Percentiles rank a stretch among this genome's conserved stretches.
phyloP scores from a whole-genome alignment of 2,329 filamentous ascomycete species.

The Ophiostoma australiae region DNA sequence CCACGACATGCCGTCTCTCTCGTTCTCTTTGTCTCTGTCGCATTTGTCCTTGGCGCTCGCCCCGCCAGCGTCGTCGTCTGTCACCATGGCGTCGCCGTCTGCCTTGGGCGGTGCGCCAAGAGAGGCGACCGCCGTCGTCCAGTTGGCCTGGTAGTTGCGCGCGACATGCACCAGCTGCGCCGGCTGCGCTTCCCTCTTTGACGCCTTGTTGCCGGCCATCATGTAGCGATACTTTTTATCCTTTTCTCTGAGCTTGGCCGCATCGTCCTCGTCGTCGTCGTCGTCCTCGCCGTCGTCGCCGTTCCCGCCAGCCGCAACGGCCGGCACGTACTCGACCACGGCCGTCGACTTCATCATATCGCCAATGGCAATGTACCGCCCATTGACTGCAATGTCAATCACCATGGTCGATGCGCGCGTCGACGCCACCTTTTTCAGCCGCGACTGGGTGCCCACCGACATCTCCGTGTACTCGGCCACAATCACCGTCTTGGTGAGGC shows the following conservation, averaged over 20 bases:
- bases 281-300: not conserved
- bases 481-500: constrained; percentile 79
- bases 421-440: constrained; percentile 6
- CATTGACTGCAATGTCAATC: constrained; percentile 70
- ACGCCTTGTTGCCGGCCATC: not conserved
- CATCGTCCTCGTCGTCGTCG: not conserved
- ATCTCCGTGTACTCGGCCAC: constrained; percentile 45
- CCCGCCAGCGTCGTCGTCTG: not conserved
- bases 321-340: constrained; percentile 65
- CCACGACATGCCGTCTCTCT: constrained; percentile 47
- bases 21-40: not conserved
- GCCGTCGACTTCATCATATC: constrained; percentile 93
- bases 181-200: constrained; percentile 34
- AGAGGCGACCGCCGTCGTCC: constrained; percentile 73
- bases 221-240: constrained; percentile 26
- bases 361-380: constrained; percentile 72
- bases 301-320: constrained; percentile 26
- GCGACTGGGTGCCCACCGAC: constrained; percentile 3
- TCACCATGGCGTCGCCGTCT: not conserved
- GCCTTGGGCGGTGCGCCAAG: constrained; percentile 49
- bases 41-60: no score
- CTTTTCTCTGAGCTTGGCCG: not conserved
- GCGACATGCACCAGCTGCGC: constrained; percentile 66
- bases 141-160: constrained; percentile 74
- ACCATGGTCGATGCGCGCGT: constrained; percentile 66